A percentile compares a stretch with the other conserved stretches of the same genome.
These are phyloP conservation scores for Rhizopus sp. DNA, from an alignment of 371 early-diverging fungal genomes.

Conservation along the genomic window DNA sequence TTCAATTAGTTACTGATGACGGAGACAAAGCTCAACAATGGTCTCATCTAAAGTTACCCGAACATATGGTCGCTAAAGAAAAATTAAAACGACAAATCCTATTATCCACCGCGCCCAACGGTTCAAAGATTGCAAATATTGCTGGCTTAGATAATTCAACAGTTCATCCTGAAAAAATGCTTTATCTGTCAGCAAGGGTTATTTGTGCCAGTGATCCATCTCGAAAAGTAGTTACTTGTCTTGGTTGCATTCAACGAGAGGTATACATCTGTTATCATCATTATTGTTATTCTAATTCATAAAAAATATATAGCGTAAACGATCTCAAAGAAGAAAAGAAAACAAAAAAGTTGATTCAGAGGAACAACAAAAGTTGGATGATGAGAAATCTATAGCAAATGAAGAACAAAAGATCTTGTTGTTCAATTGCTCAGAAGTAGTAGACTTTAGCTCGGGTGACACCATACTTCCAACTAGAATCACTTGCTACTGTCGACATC, in stretches of 20 bases:
- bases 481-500: slow-evolving; percentile 95
- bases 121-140: slow-evolving; percentile 12
- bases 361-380: slow-evolving; percentile 31
- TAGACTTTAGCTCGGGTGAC: slow-evolving; percentile 90
- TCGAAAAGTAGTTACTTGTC: slow-evolving; percentile 78
- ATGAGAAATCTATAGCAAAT: slow-evolving; percentile 53
- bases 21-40: slow-evolving; percentile 69
- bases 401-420: slow-evolving; percentile 77
- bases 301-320: slow-evolving; percentile 37
- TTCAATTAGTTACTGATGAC: slow-evolving; percentile 64
- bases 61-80: slow-evolving; percentile 65
- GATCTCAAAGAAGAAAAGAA: slow-evolving; percentile 59
- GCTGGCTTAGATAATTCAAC: slow-evolving; percentile 19
- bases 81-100: slow-evolving; percentile 40
- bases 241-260: slow-evolving; percentile 88
- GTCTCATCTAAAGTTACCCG: slow-evolving; percentile 75
- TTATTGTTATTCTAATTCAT: background rate
- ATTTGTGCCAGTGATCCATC: slow-evolving; percentile 85
- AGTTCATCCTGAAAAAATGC: slow-evolving; percentile 38
- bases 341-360: slow-evolving; percentile 37
- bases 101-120: slow-evolving; percentile 23
- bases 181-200: slow-evolving; percentile 80
- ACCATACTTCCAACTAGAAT: slow-evolving; percentile 89
- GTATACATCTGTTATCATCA: slow-evolving; percentile 21
- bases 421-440: slow-evolving; percentile 87